phyloP scores from a whole-genome alignment of 2,329 filamentous ascomycete genomes.

The Trichoderma citrinoviride region DNA sequence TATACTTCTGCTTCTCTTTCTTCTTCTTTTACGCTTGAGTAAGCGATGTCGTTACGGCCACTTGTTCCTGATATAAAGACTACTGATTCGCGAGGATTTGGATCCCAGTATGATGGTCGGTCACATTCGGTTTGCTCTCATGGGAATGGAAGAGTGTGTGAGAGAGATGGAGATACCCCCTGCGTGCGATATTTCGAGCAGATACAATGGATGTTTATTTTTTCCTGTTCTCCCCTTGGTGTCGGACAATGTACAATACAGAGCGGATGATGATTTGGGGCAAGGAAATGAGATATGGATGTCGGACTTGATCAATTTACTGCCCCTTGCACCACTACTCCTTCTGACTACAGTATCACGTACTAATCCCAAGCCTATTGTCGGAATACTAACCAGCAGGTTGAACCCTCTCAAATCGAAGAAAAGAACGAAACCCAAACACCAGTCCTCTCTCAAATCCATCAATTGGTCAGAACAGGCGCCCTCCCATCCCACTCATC shows the following conservation, averaged over 20 bases:
- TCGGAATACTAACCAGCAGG: not conserved
- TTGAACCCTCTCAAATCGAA: not conserved
- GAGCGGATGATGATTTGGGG: not conserved
- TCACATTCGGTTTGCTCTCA: not conserved
- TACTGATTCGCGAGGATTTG: not conserved
- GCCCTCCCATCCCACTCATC: slow-evolving; percentile 42
- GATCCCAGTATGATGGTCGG: not conserved
- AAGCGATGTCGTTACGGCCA: not conserved
- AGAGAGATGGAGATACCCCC: slow-evolving; percentile 11
- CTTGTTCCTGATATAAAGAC: not conserved
- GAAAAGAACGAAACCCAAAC: not conserved
- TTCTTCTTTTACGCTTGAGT: slow-evolving; percentile 3
- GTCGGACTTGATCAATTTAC: not conserved
- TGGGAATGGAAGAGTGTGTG: not conserved
- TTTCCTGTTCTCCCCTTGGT: not conserved
- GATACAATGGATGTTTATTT: not conserved
- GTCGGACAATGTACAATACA: not conserved
- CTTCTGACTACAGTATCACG: not conserved
- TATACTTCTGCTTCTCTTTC: not conserved
- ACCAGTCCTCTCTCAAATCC: not conserved
- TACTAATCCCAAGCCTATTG: too few species aligned
- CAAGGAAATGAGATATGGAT: not conserved
- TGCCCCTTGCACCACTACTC: not conserved
- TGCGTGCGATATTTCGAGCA: not conserved
- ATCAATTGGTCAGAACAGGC: slow-evolving; percentile 47